Percentiles rank a stretch among this genome's conserved stretches.
Evolutionary conservation across 805 yeast species (phyloP).

Genomic region (Pichia heedii): DNA sequence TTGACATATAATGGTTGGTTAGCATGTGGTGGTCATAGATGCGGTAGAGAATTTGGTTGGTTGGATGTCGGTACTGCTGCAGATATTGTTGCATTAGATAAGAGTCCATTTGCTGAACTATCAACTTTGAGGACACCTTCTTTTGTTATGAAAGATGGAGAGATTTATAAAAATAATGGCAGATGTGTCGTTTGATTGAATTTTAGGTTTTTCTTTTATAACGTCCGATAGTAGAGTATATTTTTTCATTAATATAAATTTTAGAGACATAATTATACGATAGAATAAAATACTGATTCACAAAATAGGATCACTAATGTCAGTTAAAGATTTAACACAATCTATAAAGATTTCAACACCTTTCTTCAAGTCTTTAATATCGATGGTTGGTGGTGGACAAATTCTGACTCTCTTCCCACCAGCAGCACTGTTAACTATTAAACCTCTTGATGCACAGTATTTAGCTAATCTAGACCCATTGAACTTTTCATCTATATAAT

Average conservation of each 20-base stretch:
- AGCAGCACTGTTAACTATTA: slow-evolving; percentile 15
- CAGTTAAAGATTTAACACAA: slow-evolving; percentile 11
- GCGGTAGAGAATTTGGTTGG: slow-evolving; percentile 22
- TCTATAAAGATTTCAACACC: slow-evolving; percentile 20
- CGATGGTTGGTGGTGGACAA: slow-evolving; percentile 23
- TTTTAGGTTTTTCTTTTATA: too few relatives aligned
- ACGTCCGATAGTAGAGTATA: too few relatives aligned
- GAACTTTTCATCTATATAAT: slow-evolving; percentile 8
- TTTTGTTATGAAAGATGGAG: slow-evolving; percentile 25
- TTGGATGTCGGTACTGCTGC: slow-evolving; percentile 18
- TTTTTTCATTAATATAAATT: neutral
- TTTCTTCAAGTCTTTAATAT: slow-evolving; percentile 12
- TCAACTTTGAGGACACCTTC: slow-evolving; percentile 13
- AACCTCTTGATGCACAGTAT: slow-evolving; percentile 18
- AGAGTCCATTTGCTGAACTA: slow-evolving; percentile 15
- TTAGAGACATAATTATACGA: neutral
- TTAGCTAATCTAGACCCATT: slow-evolving; percentile 16
- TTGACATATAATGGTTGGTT: slow-evolving; percentile 23
- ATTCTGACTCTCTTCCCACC: slow-evolving; percentile 20
- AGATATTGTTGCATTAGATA: slow-evolving; percentile 20
- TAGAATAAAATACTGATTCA: too few relatives aligned
- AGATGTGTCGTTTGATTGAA: slow-evolving; percentile 21
- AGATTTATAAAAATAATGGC: slow-evolving; percentile 15
- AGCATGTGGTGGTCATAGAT: slow-evolving; percentile 20
- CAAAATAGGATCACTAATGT: slow-evolving; percentile 8